phyloP scores from a whole-genome alignment of 306 rosid genomes.

The Delonix regia region DNA sequence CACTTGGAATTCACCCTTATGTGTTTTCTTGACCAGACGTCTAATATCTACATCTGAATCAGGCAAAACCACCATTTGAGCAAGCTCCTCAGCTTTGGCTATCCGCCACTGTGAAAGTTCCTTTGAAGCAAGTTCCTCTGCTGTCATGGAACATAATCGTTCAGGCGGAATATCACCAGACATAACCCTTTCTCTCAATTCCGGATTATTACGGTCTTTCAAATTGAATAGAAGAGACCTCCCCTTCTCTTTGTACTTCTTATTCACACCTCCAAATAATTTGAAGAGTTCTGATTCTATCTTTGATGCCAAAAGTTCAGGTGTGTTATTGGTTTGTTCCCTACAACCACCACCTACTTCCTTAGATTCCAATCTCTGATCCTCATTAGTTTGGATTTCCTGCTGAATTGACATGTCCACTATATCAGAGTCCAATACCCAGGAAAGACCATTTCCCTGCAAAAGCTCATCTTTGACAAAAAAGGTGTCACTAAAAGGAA shows the following conservation, averaged over 20 bases:
- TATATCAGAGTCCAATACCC: constrained; percentile 82
- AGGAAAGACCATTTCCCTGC: constrained; percentile 96
- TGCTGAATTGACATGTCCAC: constrained; percentile 47
- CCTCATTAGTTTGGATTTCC: constrained; percentile 48
- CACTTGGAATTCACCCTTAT: constrained; percentile 96
- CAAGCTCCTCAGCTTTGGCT: constrained; percentile 99
- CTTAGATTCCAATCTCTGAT: constrained; percentile 46
- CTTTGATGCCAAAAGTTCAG: constrained; percentile 65
- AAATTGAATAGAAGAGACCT: constrained; percentile 95
- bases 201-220: constrained; percentile 96
- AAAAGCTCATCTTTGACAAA: constrained; percentile 89
- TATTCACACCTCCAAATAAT: constrained; percentile 95
- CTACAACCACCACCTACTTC: constrained; percentile 41
- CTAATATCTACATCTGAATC: constrained; percentile 84
- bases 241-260: constrained; percentile 98
- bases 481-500: constrained; percentile 74
- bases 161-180: constrained; percentile 80
- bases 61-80: constrained; percentile 92
- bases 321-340: constrained; percentile 45
- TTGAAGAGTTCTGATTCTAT: constrained; percentile 89
- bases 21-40: constrained; percentile 91
- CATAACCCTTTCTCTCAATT: constrained; percentile 89
- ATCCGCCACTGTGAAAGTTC: constrained; percentile 98
- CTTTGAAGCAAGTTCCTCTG: constrained; percentile 98
- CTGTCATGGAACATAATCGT: constrained; percentile 88